Conservation (phyloP, 768 basidiomycete genomes). For the Amyloporia xantha region DNA sequence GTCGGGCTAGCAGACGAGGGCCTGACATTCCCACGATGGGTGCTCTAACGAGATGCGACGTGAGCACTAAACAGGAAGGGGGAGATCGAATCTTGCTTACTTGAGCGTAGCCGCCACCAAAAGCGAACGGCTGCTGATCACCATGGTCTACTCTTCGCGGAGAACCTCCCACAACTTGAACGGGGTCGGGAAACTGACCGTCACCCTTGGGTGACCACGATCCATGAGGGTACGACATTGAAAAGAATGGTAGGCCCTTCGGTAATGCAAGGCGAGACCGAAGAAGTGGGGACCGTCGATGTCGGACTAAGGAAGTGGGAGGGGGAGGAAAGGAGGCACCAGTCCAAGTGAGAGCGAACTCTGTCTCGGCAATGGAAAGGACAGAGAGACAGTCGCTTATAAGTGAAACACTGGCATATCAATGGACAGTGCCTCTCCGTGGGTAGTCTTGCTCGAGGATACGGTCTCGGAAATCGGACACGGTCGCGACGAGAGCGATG, state of each 20-base stretch:
- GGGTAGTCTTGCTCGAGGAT: background rate
- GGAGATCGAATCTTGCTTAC: background rate
- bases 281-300: conserved; percentile 10
- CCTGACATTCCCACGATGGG: conserved; percentile 9
- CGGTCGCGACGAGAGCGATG: conserved; percentile 3
- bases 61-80: no score
- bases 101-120: background rate
- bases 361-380: conserved; percentile 12
- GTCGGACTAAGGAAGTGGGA: conserved; percentile 10
- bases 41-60: background rate
- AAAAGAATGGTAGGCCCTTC: background rate
- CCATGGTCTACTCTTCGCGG: background rate
- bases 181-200: conserved; percentile 9
- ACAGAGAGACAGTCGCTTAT: conserved; percentile 27
- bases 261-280: conserved; percentile 5
- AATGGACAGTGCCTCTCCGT: conserved; percentile 18
- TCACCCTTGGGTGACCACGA: conserved; percentile 13
- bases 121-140: background rate
- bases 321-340: conserved; percentile 25
- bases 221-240: conserved; percentile 15
- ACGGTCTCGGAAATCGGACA: conserved; percentile 2
- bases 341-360: conserved; percentile 15
- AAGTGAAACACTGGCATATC: conserved; percentile 21
- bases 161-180: conserved; percentile 1
- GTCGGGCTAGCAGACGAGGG: conserved; percentile 19